Evolutionary conservation across 805 yeast species (phyloP), one percentile per base, ranked within the genome.

Genomic region (Metschnikowia dekortorum): DNA sequence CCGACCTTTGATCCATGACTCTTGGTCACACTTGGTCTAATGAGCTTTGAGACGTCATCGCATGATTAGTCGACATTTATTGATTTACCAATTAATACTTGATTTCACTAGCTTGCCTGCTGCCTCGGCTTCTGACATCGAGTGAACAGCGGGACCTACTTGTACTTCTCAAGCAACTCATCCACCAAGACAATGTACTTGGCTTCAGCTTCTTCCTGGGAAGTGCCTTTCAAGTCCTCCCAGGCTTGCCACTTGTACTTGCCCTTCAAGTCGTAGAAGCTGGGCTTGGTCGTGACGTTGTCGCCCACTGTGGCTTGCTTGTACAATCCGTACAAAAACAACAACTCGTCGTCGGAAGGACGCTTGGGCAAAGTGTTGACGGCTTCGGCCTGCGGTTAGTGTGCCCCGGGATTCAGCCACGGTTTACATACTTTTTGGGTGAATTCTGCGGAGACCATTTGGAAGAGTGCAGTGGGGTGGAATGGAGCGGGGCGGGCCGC

Each of bases 221-320:
- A 71, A 53, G 80, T 81, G 51, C 99, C 99, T 75, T 87, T 86
- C 64, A 85, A 75, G 61, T 83, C 84, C 63, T 85, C 85, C 98
- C 98, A 94, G 8, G 98, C 81, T 67, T 91, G 92, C 98, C 98
- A 94, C 79, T 94, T 94, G 81, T 88, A 87, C 74, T 95, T 90
- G 60, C 92, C 97, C 76, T 87, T 89, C 75, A 94, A 80, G 74
- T 90, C 96, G 69, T 94, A 89, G 52, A 87, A 73, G 56, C 97
- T 94, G 48, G 99, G 99, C 75, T 89, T 88, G 49, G 79, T 75
- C 54, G 96, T 87, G 58, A 69, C 70, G 80, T 89, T 89, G 80
- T 94, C 99, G 58, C 99, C 99, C 50, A 85, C 86, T 34, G 97
- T 92, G 61, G 98, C 96, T 76, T 94, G 99, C 74, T 94, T 94